A percentile compares a stretch with the other conserved stretches of the same genome.
Conservation (phyloP, 257 asterid species). For the Solanum neorickii region DNA sequence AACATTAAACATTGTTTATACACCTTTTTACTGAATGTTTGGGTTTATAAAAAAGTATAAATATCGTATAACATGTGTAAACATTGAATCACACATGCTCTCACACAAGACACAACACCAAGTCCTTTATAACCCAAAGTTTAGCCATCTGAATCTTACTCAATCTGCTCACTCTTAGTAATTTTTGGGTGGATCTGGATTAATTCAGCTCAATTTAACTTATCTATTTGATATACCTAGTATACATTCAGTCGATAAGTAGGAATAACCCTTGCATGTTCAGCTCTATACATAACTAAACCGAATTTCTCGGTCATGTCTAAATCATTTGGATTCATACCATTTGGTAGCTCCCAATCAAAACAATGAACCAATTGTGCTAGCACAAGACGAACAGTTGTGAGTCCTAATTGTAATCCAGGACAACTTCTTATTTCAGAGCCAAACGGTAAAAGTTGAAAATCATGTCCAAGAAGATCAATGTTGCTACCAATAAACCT, state of each 20-base stretch:
- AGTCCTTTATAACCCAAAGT: neutral
- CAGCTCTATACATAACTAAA: too few relatives aligned
- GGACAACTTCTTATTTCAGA: constrained; percentile 3
- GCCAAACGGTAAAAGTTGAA: neutral
- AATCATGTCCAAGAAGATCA: neutral
- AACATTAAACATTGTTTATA: too few relatives aligned
- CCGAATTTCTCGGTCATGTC: too few relatives aligned
- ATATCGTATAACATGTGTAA: too few relatives aligned
- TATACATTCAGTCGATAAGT: too few relatives aligned
- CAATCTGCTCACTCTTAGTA: neutral
- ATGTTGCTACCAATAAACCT: neutral
- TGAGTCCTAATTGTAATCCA: constrained; percentile 1
- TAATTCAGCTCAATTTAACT: neutral
- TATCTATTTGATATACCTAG: neutral
- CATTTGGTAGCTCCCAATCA: neutral
- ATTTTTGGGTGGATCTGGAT: neutral
- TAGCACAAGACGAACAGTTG: neutral
- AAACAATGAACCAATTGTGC: constrained; percentile 2
- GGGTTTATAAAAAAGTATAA: too few relatives aligned
- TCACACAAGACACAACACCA: neutral
- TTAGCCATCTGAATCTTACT: too few relatives aligned
- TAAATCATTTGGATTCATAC: too few relatives aligned
- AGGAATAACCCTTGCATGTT: too few relatives aligned
- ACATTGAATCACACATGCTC: neutral
- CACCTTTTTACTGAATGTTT: neutral